A percentile compares a stretch with the other conserved stretches of the same genome.
Conservation (phyloP, 2,329 filamentous ascomycete species). For the Hymenoscyphus infarciens region DNA sequence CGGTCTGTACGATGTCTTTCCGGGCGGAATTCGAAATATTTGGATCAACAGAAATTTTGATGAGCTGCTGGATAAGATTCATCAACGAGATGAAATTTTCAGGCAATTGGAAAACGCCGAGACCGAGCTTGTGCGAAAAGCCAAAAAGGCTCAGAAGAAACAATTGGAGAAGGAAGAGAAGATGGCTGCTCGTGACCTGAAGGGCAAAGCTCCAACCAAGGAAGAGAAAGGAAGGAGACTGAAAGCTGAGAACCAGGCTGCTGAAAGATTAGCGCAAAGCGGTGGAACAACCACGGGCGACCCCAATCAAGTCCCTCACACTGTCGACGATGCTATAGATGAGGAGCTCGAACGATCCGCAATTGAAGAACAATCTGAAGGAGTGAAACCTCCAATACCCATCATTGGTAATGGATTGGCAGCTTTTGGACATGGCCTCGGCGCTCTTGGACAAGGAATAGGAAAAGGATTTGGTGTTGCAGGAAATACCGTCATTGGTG, state of each 20-base stretch:
- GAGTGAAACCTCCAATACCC: conserved; percentile 17
- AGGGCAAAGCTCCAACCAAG: conserved; percentile 25
- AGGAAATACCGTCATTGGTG: conserved; percentile 41
- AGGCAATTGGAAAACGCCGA: conserved; percentile 73
- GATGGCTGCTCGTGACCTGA: conserved; percentile 51
- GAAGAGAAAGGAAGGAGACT: conserved; percentile 36
- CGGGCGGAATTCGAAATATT: conserved; percentile 89
- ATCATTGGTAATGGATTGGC: conserved; percentile 26
- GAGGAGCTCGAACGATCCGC: conserved; percentile 35
- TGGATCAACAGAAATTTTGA: conserved; percentile 94
- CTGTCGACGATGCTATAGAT: conserved; percentile 44
- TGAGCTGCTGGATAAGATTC: conserved; percentile 77
- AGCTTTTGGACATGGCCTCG: conserved; percentile 31
- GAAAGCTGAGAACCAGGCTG: conserved; percentile 39
- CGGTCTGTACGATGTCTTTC: conserved; percentile 91
- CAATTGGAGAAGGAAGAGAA: conserved; percentile 41
- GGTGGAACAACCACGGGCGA: conserved; percentile 48
- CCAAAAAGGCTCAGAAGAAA: conserved; percentile 76
- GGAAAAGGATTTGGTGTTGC: conserved; percentile 29
- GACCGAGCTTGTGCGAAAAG: conserved; percentile 75
- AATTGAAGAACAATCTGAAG: conserved; percentile 15
- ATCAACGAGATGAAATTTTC: conserved; percentile 68
- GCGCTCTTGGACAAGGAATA: conserved; percentile 29
- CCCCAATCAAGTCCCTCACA: conserved; percentile 51
- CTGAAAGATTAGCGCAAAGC: conserved; percentile 42